Conservation (phyloP, 495 filamentous ascomycete genomes). For the Copromyces sp. region DNA sequence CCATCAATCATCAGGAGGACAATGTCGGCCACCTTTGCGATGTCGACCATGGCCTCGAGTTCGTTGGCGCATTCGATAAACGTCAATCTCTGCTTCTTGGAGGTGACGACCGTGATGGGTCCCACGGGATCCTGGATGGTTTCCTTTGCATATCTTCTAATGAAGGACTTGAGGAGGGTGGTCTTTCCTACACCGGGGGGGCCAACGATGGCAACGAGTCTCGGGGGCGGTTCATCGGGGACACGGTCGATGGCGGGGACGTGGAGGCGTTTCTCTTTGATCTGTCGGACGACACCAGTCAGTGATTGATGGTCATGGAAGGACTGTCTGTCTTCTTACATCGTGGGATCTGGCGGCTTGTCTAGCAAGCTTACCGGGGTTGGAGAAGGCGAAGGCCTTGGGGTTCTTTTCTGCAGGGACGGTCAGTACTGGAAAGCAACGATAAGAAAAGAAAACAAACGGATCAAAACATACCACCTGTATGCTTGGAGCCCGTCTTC, state of each 20-base stretch:
- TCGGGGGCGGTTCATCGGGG: constrained; percentile 89
- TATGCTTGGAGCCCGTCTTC: constrained; percentile 64
- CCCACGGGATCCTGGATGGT: constrained; percentile 80
- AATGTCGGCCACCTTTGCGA: constrained; percentile 93
- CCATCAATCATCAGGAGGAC: constrained; percentile 96
- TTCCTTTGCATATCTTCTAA: constrained; percentile 92
- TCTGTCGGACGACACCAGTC: constrained; percentile 33
- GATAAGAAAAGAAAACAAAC: not conserved
- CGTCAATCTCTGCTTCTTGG: constrained; percentile 82
- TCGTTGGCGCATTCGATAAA: constrained; percentile 96
- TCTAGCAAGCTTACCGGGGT: constrained; percentile 75
- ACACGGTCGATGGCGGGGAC: constrained; percentile 91
- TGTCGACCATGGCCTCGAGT: constrained; percentile 87
- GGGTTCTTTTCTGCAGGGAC: constrained; percentile 58
- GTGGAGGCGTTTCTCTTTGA: constrained; percentile 92
- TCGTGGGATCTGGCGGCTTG: constrained; percentile 83
- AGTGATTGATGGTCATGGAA: not conserved
- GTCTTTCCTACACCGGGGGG: constrained; percentile 70
- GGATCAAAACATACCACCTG: constrained; percentile 15
- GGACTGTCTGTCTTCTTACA: constrained; percentile 40
- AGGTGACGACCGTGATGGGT: constrained; percentile 89
- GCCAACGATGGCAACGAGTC: constrained; percentile 85
- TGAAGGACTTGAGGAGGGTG: constrained; percentile 75
- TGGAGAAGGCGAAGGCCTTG: constrained; percentile 82
- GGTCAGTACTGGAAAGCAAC: not conserved